Base-by-base conservation (phyloP, 768 basidiomycete species). In the Cystobasidium tubakii region DNA sequence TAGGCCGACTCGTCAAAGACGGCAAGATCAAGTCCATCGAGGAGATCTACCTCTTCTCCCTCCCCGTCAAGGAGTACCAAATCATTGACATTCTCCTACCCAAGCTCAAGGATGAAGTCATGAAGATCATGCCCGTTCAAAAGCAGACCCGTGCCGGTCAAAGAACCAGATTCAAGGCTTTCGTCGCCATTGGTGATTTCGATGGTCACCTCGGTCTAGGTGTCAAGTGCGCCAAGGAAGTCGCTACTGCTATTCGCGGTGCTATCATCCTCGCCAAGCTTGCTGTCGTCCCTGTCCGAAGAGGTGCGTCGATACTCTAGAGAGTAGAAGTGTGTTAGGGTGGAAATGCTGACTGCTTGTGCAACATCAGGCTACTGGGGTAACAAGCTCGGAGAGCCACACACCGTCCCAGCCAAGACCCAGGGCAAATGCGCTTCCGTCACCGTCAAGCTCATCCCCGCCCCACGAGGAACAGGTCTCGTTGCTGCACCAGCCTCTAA, bases 1-100 rank as follows among this genome's bases (percentile, higher is more conserved):
- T 99, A 78, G 96, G 96, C 75, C 94, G 96, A 83, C 88, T 99
- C 81, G 94, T 97, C 55, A 97, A 96, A 84, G 96, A 98, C 80
- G 95, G 95, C 79, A 98, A 98, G 85, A 97, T 99, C 85, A 97
- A 95, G 84, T 96, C 93, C 62, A 94, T 99, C 87, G 96, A 99
- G 82, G 96, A 99, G 82, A 97, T 98, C 84, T 99, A 98, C 85
- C 93, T 99, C 81, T 99, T 98, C 88, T 99, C 96, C 31, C 90
- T 99, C 77, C 94, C 95, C 75, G 90, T 99, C 84, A 99, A 98
- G 85, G 96, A 99, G 84, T 98, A 84, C 86, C 96, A 99, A 84
- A 96, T 99, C 83, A 90, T 99, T 86, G 96, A 99, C 85, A 88
- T 89, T 83, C 97, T 99, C 91, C 87, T 98, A 62, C 96, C 96